Percentiles rank a stretch among this genome's conserved stretches.
phyloP scores from a whole-genome alignment of 257 asterid genomes.

The Cruciata laevipes region DNA sequence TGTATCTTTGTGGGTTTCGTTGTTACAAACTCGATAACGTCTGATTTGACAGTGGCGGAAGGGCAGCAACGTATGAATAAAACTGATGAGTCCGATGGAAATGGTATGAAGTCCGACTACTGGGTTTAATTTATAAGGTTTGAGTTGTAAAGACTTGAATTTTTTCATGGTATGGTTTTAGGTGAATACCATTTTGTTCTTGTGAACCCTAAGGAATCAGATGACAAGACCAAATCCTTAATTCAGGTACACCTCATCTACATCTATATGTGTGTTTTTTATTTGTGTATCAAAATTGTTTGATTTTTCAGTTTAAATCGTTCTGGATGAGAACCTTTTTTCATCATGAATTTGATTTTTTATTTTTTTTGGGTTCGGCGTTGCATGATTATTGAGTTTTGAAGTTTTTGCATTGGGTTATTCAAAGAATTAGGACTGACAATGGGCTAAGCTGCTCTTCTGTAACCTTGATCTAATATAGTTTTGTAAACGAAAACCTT shows the following conservation, averaged over 20 bases:
- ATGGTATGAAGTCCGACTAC: conserved; percentile 27
- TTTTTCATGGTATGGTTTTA: conserved; percentile 13
- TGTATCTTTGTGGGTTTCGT: background rate
- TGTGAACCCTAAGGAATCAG: conserved; percentile 67
- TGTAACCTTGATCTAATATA: no score
- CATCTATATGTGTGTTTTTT: background rate
- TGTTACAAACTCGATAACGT: background rate
- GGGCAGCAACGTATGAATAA: conserved; percentile 18
- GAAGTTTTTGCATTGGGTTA: no score
- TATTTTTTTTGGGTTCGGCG: background rate
- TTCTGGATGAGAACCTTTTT: background rate
- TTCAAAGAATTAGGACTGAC: background rate
- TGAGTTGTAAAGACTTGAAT: background rate
- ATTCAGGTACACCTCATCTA: conserved; percentile 48
- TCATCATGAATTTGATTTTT: background rate
- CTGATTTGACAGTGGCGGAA: conserved; percentile 37
- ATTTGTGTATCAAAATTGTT: background rate
- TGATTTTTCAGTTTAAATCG: background rate
- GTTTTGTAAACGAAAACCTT: background rate
- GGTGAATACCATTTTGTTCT: conserved; percentile 55
- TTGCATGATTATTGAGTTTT: background rate
- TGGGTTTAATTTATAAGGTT: background rate
- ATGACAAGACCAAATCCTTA: conserved; percentile 40
- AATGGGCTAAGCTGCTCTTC: background rate
- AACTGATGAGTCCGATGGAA: conserved; percentile 17